Evolutionary conservation across 306 rosid species (phyloP), one percentile per base, ranked within the genome.

Genomic region (Sicyos edulis): DNA sequence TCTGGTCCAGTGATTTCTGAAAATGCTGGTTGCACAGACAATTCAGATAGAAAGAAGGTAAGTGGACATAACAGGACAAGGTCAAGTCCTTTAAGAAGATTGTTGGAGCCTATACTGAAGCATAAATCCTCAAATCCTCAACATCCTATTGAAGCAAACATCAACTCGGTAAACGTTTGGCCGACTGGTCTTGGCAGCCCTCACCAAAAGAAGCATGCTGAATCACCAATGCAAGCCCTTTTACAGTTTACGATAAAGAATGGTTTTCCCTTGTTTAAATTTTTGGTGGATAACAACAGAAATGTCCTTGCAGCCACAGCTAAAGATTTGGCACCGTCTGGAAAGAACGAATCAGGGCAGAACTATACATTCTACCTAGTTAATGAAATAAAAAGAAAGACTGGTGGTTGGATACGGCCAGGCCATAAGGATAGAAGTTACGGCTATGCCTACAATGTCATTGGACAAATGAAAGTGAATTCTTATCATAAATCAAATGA

Each of bases 101-200:
- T 91, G 71, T 80, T 93, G 24, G 96, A 90, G 76, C 96, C 98
- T 49, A 78, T 93, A 74, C 72, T 84, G 78, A 90, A 83, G 84
- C 78, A 74, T 66, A 92, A 80, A 80, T 83, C 81, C 72, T 82
- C 87, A 73, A 77, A 64, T 75, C 44, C 71, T 69, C 82, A 42
- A 29, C 78, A 74, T 78, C 80, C 78, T 61, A 55, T 47, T 58
- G 81, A 84, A 80, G 85, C 75, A 80, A 85, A 77, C 72, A 44
- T 63, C 53, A 69, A 51, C 75, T 64, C 89, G 8, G 62, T 42
- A n/a, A 72, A 77, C 79, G 73, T 75, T 24, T 79, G 78, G 79
- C 76, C 87, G 20, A 71, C 59, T 12, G 74, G 67, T 76, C 59
- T 73, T 7, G 64, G 79, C 22, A 80, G 85, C 64, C 51, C 76